Evolutionary conservation across 2,329 filamentous ascomycete species (phyloP).

Genomic region (Aciculosporium take): DNA sequence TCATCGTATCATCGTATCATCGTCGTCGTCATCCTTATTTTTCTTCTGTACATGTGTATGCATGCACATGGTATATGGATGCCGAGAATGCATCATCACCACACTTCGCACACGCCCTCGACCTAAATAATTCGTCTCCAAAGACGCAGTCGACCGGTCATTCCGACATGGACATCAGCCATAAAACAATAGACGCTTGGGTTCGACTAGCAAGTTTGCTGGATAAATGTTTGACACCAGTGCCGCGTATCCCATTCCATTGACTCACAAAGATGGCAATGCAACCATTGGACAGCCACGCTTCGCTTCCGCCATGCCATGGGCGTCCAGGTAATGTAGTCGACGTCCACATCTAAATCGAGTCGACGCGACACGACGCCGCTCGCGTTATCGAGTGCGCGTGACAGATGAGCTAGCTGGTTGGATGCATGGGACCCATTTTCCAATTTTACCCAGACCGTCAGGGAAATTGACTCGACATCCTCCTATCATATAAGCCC

Average conservation of each 20-base stretch:
- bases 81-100: neutral
- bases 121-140: too few species aligned
- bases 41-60: too few species aligned
- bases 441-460: neutral
- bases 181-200: neutral
- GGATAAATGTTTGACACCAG: neutral
- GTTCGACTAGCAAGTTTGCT: too few species aligned
- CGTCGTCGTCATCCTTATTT: too few species aligned
- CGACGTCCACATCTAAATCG: too few species aligned
- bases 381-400: constrained; percentile 2
- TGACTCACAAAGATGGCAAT: too few species aligned
- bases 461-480: constrained; percentile 1
- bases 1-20: too few species aligned
- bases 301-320: too few species aligned
- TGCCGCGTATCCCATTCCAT: neutral
- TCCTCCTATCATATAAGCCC: neutral
- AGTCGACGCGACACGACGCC: neutral
- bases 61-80: too few species aligned
- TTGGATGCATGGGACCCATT: neutral
- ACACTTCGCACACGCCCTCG: neutral
- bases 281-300: too few species aligned
- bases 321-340: neutral
- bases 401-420: neutral
- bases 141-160: neutral
- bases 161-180: neutral